Evolutionary conservation across 2,329 filamentous ascomycete species (phyloP).

Genomic region (Fusarium sp.): DNA sequence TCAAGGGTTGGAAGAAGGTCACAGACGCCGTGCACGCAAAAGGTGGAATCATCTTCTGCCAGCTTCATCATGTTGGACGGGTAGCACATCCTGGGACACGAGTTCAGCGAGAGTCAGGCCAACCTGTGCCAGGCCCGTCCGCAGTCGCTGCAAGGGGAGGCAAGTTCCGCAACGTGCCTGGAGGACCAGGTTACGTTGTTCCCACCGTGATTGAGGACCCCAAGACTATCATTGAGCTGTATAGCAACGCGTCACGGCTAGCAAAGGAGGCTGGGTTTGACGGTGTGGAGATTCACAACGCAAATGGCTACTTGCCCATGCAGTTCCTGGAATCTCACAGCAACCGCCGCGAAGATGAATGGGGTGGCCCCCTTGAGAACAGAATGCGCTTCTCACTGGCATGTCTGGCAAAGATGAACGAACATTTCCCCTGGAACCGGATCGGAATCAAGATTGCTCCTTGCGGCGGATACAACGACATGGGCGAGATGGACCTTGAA

Average conservation of each 20-base stretch:
- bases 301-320: conserved; percentile 67
- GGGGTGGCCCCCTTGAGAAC: conserved; percentile 57
- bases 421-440: background rate
- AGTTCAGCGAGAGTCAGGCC: background rate
- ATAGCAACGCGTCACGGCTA: background rate
- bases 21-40: background rate
- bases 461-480: background rate
- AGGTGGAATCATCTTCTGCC: background rate
- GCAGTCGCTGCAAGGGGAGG: background rate
- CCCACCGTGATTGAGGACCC: background rate
- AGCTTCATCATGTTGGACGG: background rate
- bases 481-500: background rate
- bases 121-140: background rate
- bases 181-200: background rate
- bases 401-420: background rate
- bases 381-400: background rate
- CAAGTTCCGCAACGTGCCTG: background rate
- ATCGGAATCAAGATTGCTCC: background rate
- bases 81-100: background rate
- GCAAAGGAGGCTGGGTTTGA: conserved; percentile 52
- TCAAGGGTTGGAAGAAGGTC: background rate
- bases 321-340: conserved; percentile 58
- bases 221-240: background rate
- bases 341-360: conserved; percentile 61
- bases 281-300: conserved; percentile 70